phyloP scores from a whole-genome alignment of 495 filamentous ascomycete genomes.

The Pseudotulostoma volvatum region DNA sequence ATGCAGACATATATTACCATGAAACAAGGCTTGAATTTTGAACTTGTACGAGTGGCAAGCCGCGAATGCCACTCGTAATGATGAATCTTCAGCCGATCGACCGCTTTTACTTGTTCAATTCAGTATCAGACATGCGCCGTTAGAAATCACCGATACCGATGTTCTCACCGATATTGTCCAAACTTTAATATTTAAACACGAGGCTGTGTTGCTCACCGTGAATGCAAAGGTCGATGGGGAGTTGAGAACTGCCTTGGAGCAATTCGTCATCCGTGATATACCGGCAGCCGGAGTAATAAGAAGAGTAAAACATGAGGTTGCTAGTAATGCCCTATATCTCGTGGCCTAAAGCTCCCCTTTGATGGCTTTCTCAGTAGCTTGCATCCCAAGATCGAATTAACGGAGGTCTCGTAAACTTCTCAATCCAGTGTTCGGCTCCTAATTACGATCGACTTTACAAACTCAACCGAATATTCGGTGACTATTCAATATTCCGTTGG shows the following conservation, averaged over 20 bases:
- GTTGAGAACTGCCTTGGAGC: slow-evolving; percentile 61
- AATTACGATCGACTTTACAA: slow-evolving; percentile 63
- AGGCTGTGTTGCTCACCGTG: slow-evolving; percentile 47
- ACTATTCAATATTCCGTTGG: slow-evolving; percentile 60
- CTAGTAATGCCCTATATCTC: too few relatives aligned
- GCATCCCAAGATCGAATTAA: slow-evolving; percentile 41
- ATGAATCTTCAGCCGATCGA: slow-evolving; percentile 32
- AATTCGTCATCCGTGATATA: slow-evolving; percentile 61
- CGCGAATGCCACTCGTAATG: slow-evolving; percentile 57
- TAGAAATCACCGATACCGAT: slow-evolving; percentile 61
- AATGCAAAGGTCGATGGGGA: slow-evolving; percentile 72
- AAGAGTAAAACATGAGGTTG: slow-evolving; percentile 70
- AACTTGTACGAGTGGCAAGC: slow-evolving; percentile 67
- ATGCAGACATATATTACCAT: slow-evolving; percentile 63
- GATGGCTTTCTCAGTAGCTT: slow-evolving; percentile 34
- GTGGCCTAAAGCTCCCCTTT: too few relatives aligned
- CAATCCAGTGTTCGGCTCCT: slow-evolving; percentile 48
- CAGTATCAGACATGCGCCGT: slow-evolving; percentile 54
- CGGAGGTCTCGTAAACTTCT: slow-evolving; percentile 54
- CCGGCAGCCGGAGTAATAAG: slow-evolving; percentile 72
- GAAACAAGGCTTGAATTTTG: slow-evolving; percentile 58
- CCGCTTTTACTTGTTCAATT: slow-evolving; percentile 54
- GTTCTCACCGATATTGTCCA: slow-evolving; percentile 62
- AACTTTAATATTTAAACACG: slow-evolving; percentile 53
- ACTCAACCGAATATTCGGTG: slow-evolving; percentile 74